Percentiles rank a stretch among this genome's conserved stretches.
These are phyloP conservation scores for Penicillium longicatenatum DNA, from an alignment of 495 filamentous ascomycete genomes.

Conservation along the genomic window DNA sequence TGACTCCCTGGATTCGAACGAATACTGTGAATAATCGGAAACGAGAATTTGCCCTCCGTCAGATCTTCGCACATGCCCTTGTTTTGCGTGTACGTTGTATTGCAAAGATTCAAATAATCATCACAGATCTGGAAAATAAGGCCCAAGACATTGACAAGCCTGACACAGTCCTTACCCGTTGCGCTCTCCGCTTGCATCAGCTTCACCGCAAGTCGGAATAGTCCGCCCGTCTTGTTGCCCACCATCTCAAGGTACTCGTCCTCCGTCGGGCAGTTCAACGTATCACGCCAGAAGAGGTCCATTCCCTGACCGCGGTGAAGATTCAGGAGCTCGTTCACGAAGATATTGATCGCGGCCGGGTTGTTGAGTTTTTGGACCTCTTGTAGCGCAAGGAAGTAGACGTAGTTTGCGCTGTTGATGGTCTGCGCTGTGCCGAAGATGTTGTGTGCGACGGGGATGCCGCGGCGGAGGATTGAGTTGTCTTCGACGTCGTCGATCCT, in stretches of 20 bases:
- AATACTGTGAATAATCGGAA: slow-evolving; percentile 94
- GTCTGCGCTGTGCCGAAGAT: slow-evolving; percentile 97
- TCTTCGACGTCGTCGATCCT: slow-evolving; percentile 93
- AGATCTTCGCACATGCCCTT: slow-evolving; percentile 97
- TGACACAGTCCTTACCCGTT: slow-evolving; percentile 67
- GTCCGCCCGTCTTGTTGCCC: slow-evolving; percentile 92
- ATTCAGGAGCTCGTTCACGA: slow-evolving; percentile 86
- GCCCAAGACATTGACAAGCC: slow-evolving; percentile 86
- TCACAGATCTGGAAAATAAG: slow-evolving; percentile 96
- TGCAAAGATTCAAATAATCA: slow-evolving; percentile 88
- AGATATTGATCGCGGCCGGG: slow-evolving; percentile 71
- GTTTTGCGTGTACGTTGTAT: slow-evolving; percentile 72
- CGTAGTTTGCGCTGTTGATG: slow-evolving; percentile 96
- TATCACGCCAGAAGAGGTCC: slow-evolving; percentile 97
- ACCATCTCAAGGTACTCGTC: slow-evolving; percentile 99
- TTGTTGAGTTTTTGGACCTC: slow-evolving; percentile 78
- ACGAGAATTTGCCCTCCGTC: slow-evolving; percentile 97
- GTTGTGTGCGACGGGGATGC: slow-evolving; percentile 86
- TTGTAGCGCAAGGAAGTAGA: slow-evolving; percentile 89
- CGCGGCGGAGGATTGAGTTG: slow-evolving; percentile 78
- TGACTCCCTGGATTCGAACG: slow-evolving; percentile 76
- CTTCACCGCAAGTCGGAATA: slow-evolving; percentile 92
- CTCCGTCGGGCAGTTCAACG: slow-evolving; percentile 87
- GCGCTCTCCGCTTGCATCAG: slow-evolving; percentile 91
- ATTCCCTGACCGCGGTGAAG: slow-evolving; percentile 96